Evolutionary conservation across 2,329 filamentous ascomycete genomes (phyloP).

Genomic region (Colletotrichum lentis): DNA sequence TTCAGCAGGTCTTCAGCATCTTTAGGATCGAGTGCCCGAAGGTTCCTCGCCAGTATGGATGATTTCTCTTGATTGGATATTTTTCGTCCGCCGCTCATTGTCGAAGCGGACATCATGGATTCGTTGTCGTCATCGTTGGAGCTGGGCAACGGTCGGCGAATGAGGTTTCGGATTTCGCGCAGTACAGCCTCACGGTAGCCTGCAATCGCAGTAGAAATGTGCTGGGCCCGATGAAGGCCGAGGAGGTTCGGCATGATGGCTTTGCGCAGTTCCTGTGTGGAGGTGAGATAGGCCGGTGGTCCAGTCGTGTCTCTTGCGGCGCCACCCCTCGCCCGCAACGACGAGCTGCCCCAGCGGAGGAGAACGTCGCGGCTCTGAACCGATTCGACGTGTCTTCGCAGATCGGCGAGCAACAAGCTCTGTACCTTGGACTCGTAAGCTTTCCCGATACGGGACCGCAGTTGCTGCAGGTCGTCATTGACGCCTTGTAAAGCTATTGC

Average conservation of each 20-base stretch:
- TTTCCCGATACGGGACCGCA: conserved; percentile 84
- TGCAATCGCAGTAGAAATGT: conserved; percentile 81
- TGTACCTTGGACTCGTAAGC: conserved; percentile 86
- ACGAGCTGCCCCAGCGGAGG: conserved; percentile 83
- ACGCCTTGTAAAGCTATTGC: conserved; percentile 84
- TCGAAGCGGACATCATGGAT: conserved; percentile 86
- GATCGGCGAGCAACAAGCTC: conserved; percentile 77
- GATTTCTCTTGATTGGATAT: conserved; percentile 88
- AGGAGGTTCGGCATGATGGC: conserved; percentile 75
- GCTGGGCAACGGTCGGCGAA: conserved; percentile 85
- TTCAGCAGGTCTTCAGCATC: conserved; percentile 86
- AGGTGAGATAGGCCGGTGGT: conserved; percentile 80
- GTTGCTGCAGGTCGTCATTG: conserved; percentile 75
- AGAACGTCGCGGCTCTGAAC: conserved; percentile 78
- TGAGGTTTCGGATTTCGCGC: conserved; percentile 85
- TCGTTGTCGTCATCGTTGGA: conserved; percentile 94
- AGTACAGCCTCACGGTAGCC: conserved; percentile 85
- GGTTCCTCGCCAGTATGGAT: conserved; percentile 83
- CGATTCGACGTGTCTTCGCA: conserved; percentile 79
- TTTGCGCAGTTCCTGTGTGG: conserved; percentile 74
- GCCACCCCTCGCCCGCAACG: conserved; percentile 73
- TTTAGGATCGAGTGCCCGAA: conserved; percentile 81
- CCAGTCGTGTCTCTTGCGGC: conserved; percentile 72
- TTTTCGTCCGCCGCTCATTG: conserved; percentile 71
- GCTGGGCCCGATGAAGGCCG: conserved; percentile 82